phyloP scores from a whole-genome alignment of 441 rosid genomes.

The Sinapis alba region DNA sequence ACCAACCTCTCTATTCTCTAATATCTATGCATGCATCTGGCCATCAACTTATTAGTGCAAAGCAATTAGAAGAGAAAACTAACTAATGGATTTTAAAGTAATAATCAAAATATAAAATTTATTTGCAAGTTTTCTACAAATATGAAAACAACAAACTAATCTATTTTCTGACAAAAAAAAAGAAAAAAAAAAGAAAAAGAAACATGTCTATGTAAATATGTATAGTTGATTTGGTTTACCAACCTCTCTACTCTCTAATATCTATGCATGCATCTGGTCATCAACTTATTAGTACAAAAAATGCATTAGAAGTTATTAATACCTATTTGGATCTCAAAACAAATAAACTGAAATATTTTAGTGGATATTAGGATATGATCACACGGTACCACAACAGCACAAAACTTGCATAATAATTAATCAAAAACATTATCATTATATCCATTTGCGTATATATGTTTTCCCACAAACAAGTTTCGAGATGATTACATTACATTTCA shows the following conservation, averaged over 20 bases:
- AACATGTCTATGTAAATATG: too few relatives aligned
- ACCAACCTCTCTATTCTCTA: slow-evolving; percentile 27
- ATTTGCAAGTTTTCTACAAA: not conserved
- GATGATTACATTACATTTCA: slow-evolving; percentile 38
- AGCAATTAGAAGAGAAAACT: not conserved
- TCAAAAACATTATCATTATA: slow-evolving; percentile 30
- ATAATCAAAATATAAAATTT: too few relatives aligned
- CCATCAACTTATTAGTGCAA: slow-evolving; percentile 12
- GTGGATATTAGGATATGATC: too few relatives aligned
- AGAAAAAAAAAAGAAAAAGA: too few relatives aligned
- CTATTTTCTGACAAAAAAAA: not conserved
- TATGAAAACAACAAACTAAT: not conserved
- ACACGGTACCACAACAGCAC: slow-evolving; percentile 4
- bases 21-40: slow-evolving; percentile 35
- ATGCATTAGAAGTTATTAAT: too few relatives aligned
- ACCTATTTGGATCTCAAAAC: too few relatives aligned
- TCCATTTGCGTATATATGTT: slow-evolving; percentile 11
- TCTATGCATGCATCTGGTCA: too few relatives aligned
- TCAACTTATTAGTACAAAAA: too few relatives aligned
- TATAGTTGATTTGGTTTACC: too few relatives aligned
- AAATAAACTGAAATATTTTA: too few relatives aligned
- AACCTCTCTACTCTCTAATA: too few relatives aligned
- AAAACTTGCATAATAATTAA: slow-evolving; percentile 24
- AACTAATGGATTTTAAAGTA: not conserved
- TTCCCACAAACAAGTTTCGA: slow-evolving; percentile 21